These are phyloP conservation scores for Chlorella sp. DNA, from an alignment of 139 green algal genomes.

Conservation along the genomic window DNA sequence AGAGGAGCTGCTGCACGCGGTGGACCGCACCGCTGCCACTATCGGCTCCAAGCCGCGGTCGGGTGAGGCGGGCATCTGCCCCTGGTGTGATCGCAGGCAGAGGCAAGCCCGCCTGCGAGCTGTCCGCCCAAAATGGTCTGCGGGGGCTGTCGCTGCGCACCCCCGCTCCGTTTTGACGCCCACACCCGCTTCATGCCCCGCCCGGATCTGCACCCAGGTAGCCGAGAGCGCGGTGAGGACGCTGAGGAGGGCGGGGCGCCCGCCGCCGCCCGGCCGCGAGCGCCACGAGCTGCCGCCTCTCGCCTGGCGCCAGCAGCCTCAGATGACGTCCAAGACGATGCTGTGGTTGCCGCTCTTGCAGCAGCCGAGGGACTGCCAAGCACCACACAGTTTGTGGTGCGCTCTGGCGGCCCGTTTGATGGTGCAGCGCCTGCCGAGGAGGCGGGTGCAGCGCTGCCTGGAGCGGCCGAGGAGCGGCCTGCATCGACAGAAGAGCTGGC, in stretches of 20 bases:
- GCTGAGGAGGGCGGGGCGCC: not conserved
- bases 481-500: too few species aligned
- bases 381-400: not conserved
- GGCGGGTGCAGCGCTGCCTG: too few species aligned
- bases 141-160: too few species aligned
- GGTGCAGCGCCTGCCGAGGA: too few species aligned
- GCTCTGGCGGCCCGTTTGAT: not conserved
- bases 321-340: not conserved
- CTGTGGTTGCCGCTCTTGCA: slow-evolving; percentile 5
- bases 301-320: not conserved
- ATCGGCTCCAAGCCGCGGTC: not conserved
- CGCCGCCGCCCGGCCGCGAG: not conserved
- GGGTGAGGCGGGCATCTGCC: not conserved
- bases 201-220: too few species aligned
- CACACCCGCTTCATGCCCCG: too few species aligned
- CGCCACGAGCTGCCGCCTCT: not conserved
- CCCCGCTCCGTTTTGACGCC: too few species aligned
- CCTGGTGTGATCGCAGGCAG: not conserved
- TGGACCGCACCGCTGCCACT: slow-evolving; percentile 66
- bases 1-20: slow-evolving; percentile 70
- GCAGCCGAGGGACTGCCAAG: not conserved
- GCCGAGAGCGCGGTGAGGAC: too few species aligned
- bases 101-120: too few species aligned
- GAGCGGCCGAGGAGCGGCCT: too few species aligned
- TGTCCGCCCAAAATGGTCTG: too few species aligned